Evolutionary conservation across 371 early-diverging fungal genomes (phyloP).

Genomic region (Smittium mucronatum): DNA sequence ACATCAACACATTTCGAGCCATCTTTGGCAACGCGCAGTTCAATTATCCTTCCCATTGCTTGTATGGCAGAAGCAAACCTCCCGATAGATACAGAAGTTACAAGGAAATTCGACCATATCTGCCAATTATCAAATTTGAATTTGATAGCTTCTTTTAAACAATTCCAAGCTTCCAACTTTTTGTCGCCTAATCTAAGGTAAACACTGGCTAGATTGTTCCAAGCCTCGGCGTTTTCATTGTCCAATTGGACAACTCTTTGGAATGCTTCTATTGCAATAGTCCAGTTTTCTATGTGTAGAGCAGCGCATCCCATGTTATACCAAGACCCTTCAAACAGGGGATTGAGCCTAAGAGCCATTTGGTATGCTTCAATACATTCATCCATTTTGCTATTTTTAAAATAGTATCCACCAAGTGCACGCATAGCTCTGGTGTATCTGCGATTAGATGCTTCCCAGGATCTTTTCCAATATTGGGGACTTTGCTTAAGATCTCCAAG

Average conservation of each 20-base stretch:
- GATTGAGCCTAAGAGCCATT: constrained; percentile 77
- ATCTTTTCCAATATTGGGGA: constrained; percentile 61
- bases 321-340: constrained; percentile 90
- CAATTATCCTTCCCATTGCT: constrained; percentile 71
- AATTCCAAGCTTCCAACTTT: constrained; percentile 63
- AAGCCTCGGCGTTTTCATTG: constrained; percentile 80
- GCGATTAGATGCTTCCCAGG: constrained; percentile 75
- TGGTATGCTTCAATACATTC: constrained; percentile 46
- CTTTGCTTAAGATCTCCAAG: constrained; percentile 77
- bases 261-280: constrained; percentile 61
- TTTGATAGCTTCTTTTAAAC: constrained; percentile 69
- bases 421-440: constrained; percentile 88
- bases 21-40: constrained; percentile 50
- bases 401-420: constrained; percentile 70
- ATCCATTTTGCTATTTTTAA: constrained; percentile 40
- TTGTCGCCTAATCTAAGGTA: constrained; percentile 48
- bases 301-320: constrained; percentile 90
- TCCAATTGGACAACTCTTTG: constrained; percentile 59
- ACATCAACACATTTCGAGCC: constrained; percentile 61
- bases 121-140: constrained; percentile 68
- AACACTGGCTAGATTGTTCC: constrained; percentile 88
- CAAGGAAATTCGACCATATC: constrained; percentile 87
- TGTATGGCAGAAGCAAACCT: constrained; percentile 71
- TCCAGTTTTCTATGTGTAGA: constrained; percentile 66
- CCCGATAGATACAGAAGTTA: constrained; percentile 59